phyloP scores from a whole-genome alignment of 768 basidiomycete species.

The Cantharellus cinnabarinus region DNA sequence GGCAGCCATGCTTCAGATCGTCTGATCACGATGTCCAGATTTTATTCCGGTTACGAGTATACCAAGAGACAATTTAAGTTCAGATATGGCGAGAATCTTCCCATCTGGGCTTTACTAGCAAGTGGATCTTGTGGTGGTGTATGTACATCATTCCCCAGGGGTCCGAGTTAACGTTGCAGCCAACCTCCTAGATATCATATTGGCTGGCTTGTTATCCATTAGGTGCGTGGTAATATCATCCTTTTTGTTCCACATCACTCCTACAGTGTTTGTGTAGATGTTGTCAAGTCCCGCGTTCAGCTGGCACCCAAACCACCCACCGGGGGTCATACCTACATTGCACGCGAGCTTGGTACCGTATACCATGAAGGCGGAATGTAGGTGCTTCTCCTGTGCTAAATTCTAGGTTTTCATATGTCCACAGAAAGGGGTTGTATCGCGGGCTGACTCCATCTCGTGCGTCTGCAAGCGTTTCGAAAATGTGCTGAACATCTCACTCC shows the following conservation, averaged over 20 bases:
- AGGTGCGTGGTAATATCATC: slow-evolving; percentile 21
- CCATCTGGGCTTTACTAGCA: slow-evolving; percentile 68
- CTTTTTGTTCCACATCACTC: background rate
- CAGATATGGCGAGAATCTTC: slow-evolving; percentile 43
- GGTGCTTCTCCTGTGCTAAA: background rate
- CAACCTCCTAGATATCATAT: slow-evolving; percentile 43
- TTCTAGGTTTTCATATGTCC: background rate
- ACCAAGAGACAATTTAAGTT: slow-evolving; percentile 57
- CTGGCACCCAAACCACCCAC: slow-evolving; percentile 49
- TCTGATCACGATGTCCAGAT: slow-evolving; percentile 22
- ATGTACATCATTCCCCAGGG: slow-evolving; percentile 16
- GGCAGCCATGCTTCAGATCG: background rate
- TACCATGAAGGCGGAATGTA: slow-evolving; percentile 53
- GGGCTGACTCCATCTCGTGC: slow-evolving; percentile 8
- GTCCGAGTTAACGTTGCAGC: background rate
- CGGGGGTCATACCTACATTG: slow-evolving; percentile 55
- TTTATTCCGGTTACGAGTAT: slow-evolving; percentile 71
- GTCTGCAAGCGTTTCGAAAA: background rate
- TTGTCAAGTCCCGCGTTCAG: slow-evolving; percentile 82
- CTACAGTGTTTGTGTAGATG: slow-evolving; percentile 28
- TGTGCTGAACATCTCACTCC: background rate
- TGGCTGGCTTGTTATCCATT: slow-evolving; percentile 90
- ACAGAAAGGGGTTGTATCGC: slow-evolving; percentile 11
- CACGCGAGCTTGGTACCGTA: slow-evolving; percentile 42
- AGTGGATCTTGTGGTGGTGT: slow-evolving; percentile 74